Conservation (phyloP, 225 moss, liverwort and hornwort species). For the Lunularia cruciata region DNA sequence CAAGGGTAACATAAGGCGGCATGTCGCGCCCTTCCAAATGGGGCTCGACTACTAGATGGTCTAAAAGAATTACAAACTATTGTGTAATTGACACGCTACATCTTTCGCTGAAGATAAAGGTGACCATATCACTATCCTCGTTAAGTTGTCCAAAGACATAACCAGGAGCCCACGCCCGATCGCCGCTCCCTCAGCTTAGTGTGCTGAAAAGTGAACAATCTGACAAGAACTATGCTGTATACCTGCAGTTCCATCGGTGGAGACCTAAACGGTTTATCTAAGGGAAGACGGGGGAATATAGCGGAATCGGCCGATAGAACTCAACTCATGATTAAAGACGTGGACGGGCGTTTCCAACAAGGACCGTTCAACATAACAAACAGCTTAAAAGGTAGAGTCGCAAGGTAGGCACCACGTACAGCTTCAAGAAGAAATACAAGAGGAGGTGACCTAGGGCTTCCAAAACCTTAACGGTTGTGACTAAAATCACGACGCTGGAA, state of each 20-base stretch:
- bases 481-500: background rate
- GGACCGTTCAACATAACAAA: background rate
- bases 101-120: no score
- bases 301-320: no score
- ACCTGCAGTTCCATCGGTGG: background rate
- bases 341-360: background rate
- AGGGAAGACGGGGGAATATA: no score
- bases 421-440: background rate
- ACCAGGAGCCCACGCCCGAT: background rate
- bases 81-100: no score
- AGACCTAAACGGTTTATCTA: background rate
- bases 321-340: no score
- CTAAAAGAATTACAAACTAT: no score
- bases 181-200: slow-evolving; percentile 1
- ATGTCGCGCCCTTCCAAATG: no score
- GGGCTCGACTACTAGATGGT: no score
- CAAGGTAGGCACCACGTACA: background rate
- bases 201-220: background rate
- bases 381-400: background rate
- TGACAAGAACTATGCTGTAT: background rate
- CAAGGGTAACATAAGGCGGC: no score
- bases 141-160: no score
- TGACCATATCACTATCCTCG: no score
- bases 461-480: background rate
- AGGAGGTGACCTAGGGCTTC: background rate